A percentile compares a stretch with the other conserved stretches of the same genome.
Evolutionary conservation across 192 early-diverging fungal species (phyloP).

Genomic region (Chytriomyces confervae): DNA sequence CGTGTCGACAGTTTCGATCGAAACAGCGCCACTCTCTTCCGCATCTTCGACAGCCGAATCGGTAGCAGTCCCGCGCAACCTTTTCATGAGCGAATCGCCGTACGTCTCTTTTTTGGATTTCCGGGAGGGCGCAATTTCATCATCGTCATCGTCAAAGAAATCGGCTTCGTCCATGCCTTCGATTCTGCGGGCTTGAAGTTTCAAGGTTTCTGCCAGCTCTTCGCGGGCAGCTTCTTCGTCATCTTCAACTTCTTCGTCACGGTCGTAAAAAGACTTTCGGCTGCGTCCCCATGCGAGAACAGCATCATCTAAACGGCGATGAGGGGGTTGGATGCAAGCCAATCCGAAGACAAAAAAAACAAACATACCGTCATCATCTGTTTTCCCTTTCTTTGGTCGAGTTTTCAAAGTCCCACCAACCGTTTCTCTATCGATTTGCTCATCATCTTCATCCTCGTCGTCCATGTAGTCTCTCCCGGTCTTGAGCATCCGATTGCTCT

Average conservation of each 20-base stretch:
- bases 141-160: conserved; percentile 73
- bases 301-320: conserved; percentile 32
- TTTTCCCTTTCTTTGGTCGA: conserved; percentile 10
- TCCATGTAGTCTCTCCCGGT: conserved; percentile 36
- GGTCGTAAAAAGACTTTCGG: conserved; percentile 79
- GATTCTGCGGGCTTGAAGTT: conserved; percentile 80
- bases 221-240: conserved; percentile 80
- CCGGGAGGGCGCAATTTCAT: conserved; percentile 6
- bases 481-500: conserved; percentile 10
- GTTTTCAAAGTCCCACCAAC: conserved; percentile 20
- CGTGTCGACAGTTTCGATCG: conserved; percentile 18
- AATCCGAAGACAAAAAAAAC: neutral
- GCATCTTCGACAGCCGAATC: neutral
- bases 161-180: conserved; percentile 84
- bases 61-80: conserved; percentile 19
- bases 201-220: conserved; percentile 87
- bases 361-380: conserved; percentile 17
- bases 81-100: conserved; percentile 20
- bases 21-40: neutral
- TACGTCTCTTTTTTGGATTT: conserved; percentile 33
- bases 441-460: conserved; percentile 24
- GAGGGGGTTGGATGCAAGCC: neutral
- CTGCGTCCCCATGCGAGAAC: conserved; percentile 81
- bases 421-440: conserved; percentile 41
- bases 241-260: conserved; percentile 72